Conservation (phyloP, 23 red algal species). For the Cyanidiococcus yangmingshanensis region DNA sequence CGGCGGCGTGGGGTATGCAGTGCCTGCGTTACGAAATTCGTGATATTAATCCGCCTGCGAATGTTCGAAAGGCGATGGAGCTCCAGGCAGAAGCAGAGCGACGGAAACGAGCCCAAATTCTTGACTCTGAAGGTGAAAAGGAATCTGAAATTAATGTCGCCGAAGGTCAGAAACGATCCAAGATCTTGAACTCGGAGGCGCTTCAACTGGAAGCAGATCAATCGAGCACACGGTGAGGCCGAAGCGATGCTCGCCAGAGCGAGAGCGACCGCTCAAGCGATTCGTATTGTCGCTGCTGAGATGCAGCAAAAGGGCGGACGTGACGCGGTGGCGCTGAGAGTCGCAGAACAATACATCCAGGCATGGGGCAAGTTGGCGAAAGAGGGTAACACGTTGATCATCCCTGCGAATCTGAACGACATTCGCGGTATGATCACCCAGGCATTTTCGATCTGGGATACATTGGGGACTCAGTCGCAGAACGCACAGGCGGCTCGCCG, state of each 20-base stretch:
- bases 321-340: slow-evolving; percentile 59
- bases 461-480: not conserved
- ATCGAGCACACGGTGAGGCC: slow-evolving; percentile 74
- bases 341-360: slow-evolving; percentile 75
- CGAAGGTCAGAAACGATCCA: slow-evolving; percentile 62
- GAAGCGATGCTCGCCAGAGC: slow-evolving; percentile 57
- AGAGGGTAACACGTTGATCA: slow-evolving; percentile 35
- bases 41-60: slow-evolving; percentile 65
- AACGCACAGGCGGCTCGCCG: not conserved
- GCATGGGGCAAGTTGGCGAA: slow-evolving; percentile 42
- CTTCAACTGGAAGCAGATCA: slow-evolving; percentile 63
- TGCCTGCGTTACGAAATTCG: slow-evolving; percentile 85
- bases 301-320: slow-evolving; percentile 33
- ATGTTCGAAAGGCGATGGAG: slow-evolving; percentile 72
- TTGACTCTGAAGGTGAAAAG: slow-evolving; percentile 66
- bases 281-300: slow-evolving; percentile 48
- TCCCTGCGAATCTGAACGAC: slow-evolving; percentile 27
- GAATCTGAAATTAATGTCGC: slow-evolving; percentile 70
- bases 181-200: slow-evolving; percentile 66
- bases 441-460: slow-evolving; percentile 32
- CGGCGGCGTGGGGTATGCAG: slow-evolving; percentile 57
- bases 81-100: slow-evolving; percentile 70
- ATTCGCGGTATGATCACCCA: slow-evolving; percentile 27
- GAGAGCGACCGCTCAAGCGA: slow-evolving; percentile 52
- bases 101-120: slow-evolving; percentile 55